Evolutionary conservation across 106 monocot genomes (phyloP).

Genomic region (Apostasia shenzhenica): DNA sequence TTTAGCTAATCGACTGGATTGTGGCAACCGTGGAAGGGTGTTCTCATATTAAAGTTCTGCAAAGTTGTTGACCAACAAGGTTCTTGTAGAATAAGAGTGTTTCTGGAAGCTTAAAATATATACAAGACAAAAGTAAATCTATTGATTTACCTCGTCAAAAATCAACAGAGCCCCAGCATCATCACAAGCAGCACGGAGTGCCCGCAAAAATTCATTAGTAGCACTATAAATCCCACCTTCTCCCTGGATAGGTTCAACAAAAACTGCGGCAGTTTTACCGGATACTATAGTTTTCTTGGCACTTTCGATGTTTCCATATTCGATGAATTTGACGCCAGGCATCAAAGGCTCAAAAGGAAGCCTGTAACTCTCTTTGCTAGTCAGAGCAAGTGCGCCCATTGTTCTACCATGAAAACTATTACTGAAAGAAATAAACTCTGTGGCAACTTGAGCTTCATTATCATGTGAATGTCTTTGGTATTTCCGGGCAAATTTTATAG

Average conservation of each 20-base stretch:
- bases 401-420: conserved; percentile 95
- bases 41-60: no score
- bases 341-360: conserved; percentile 85
- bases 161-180: conserved; percentile 66
- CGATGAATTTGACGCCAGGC: conserved; percentile 82
- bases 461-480: conserved; percentile 43
- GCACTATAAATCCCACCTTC: conserved; percentile 95
- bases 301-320: conserved; percentile 71
- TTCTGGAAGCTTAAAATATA: no score
- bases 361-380: conserved; percentile 84
- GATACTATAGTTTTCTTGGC: conserved; percentile 34
- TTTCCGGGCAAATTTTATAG: conserved; percentile 91
- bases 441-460: conserved; percentile 26
- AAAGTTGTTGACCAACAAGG: no score
- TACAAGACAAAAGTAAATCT: no score
- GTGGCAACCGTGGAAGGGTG: no score
- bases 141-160: conserved; percentile 77
- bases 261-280: conserved; percentile 84
- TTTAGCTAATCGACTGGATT: no score
- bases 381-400: conserved; percentile 82
- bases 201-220: conserved; percentile 63
- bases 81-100: no score
- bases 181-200: conserved; percentile 62
- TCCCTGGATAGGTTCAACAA: conserved; percentile 96
- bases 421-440: conserved; percentile 76